A percentile compares a stretch with the other conserved stretches of the same genome.
phyloP scores from a whole-genome alignment of 345 rosid species.

The Pistacia integerrima region DNA sequence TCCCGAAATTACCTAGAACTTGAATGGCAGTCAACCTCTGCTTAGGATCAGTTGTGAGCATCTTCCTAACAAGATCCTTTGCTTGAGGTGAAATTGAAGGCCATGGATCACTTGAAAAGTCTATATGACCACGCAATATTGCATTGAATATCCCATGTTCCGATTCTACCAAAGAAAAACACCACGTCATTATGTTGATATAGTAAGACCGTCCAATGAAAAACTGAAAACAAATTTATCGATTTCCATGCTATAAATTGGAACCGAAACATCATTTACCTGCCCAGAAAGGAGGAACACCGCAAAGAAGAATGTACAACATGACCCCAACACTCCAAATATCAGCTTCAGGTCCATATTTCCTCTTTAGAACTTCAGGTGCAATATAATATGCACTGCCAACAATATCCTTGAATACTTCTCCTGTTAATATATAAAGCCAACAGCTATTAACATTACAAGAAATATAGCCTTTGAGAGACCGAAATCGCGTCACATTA shows the following conservation, averaged over 20 bases:
- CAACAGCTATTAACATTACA: neutral
- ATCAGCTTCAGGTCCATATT: slow-evolving; percentile 91
- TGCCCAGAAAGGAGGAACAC: slow-evolving; percentile 99
- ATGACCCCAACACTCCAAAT: slow-evolving; percentile 96
- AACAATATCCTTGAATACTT: slow-evolving; percentile 82
- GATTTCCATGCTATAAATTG: neutral
- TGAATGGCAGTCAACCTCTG: slow-evolving; percentile 84
- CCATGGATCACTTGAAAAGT: slow-evolving; percentile 93
- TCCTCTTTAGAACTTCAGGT: slow-evolving; percentile 89
- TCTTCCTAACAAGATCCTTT: slow-evolving; percentile 88
- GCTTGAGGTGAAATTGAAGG: slow-evolving; percentile 86
- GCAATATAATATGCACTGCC: slow-evolving; percentile 98
- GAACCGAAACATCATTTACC: slow-evolving; percentile 37
- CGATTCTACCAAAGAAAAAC: slow-evolving; percentile 53
- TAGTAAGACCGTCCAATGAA: neutral
- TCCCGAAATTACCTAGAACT: slow-evolving; percentile 61
- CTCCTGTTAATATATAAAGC: slow-evolving; percentile 45
- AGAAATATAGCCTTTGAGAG: no score
- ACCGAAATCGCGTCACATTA: neutral
- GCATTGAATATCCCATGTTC: slow-evolving; percentile 95
- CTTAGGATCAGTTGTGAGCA: slow-evolving; percentile 90
- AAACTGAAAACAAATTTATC: neutral
- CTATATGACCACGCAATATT: slow-evolving; percentile 73
- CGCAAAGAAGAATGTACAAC: slow-evolving; percentile 85
- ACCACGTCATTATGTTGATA: neutral